Percentiles rank a stretch among this genome's conserved stretches.
Conservation (phyloP, 805 yeast genomes). For the Alloascoidea africana region DNA sequence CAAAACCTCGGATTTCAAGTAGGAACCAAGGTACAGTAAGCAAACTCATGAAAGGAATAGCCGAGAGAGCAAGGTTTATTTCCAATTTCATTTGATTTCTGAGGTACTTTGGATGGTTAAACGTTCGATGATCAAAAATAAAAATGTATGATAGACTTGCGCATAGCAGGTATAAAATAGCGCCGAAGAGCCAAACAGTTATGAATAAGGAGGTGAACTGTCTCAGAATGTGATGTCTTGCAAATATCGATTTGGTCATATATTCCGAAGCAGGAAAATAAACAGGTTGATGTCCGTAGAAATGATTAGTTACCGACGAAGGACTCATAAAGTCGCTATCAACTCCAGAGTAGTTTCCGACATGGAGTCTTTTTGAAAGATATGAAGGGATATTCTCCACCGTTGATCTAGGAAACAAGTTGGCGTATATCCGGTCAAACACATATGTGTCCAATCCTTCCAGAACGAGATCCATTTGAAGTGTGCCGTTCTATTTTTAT, state of each 20-base stretch:
- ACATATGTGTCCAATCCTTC: constrained; percentile 63
- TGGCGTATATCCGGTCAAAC: constrained; percentile 66
- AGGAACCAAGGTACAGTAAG: constrained; percentile 87
- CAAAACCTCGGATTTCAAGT: constrained; percentile 69
- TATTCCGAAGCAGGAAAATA: constrained; percentile 39
- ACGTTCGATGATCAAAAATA: constrained; percentile 76
- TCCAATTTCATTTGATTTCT: constrained; percentile 87
- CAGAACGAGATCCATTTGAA: constrained; percentile 93
- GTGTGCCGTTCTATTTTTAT: too few relatives aligned
- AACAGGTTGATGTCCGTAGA: constrained; percentile 48
- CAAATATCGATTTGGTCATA: constrained; percentile 51
- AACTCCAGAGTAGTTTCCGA: constrained; percentile 8
- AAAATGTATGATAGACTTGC: constrained; percentile 68
- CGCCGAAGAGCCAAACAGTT: constrained; percentile 70
- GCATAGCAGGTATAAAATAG: constrained; percentile 59
- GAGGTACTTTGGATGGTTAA: constrained; percentile 91
- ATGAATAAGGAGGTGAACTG: constrained; percentile 52
- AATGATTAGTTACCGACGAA: constrained; percentile 16
- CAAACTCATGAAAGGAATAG: constrained; percentile 82
- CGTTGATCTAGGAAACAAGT: constrained; percentile 33
- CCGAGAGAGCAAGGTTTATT: constrained; percentile 57
- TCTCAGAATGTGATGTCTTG: constrained; percentile 61
- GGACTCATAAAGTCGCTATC: constrained; percentile 5
- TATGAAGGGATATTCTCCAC: constrained; percentile 18
- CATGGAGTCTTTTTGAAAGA: constrained; percentile 11